These are phyloP conservation scores for Linderniella brevidens DNA, from an alignment of 257 asterid species.

Conservation along the genomic window DNA sequence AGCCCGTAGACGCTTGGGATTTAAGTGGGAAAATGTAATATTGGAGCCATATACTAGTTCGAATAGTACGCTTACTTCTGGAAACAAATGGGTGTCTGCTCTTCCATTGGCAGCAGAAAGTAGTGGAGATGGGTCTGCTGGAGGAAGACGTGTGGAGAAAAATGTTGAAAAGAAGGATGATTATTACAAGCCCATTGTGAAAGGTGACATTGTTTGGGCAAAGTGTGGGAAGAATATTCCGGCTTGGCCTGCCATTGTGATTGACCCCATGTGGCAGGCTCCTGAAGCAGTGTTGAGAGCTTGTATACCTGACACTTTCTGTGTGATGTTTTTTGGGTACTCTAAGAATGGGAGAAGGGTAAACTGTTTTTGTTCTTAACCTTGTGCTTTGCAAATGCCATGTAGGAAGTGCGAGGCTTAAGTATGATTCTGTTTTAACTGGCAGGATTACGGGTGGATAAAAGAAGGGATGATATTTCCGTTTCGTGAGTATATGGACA, in stretches of 20 bases:
- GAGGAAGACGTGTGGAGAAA: slow-evolving; percentile 19
- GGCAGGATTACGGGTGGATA: slow-evolving; percentile 94
- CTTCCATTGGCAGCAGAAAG: slow-evolving; percentile 25
- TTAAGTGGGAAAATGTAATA: slow-evolving; percentile 17
- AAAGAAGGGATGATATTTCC: slow-evolving; percentile 88
- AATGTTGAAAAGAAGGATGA: slow-evolving; percentile 27
- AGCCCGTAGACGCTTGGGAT: slow-evolving; percentile 13
- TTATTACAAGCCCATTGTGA: slow-evolving; percentile 36
- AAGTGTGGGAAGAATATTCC: slow-evolving; percentile 76
- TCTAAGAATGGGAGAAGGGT: slow-evolving; percentile 68
- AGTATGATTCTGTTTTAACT: slow-evolving; percentile 4
- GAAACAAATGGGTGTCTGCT: slow-evolving; percentile 25
- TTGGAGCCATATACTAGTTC: slow-evolving; percentile 31
- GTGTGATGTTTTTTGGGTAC: slow-evolving; percentile 90
- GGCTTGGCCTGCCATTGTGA: slow-evolving; percentile 93
- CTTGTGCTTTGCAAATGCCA: too few relatives aligned
- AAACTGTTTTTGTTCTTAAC: slow-evolving; percentile 9
- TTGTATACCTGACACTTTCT: slow-evolving; percentile 48
- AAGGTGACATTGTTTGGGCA: slow-evolving; percentile 85
- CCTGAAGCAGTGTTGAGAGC: slow-evolving; percentile 69
- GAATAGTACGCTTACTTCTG: slow-evolving; percentile 38
- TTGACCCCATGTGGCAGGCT: slow-evolving; percentile 67
- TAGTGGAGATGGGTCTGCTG: slow-evolving; percentile 17
- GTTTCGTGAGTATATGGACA: slow-evolving; percentile 61
- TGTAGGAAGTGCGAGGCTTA: slow-evolving; percentile 2